Base-by-base conservation (phyloP, 306 rosid genomes). In the Gynostemma pentaphyllum region DNA sequence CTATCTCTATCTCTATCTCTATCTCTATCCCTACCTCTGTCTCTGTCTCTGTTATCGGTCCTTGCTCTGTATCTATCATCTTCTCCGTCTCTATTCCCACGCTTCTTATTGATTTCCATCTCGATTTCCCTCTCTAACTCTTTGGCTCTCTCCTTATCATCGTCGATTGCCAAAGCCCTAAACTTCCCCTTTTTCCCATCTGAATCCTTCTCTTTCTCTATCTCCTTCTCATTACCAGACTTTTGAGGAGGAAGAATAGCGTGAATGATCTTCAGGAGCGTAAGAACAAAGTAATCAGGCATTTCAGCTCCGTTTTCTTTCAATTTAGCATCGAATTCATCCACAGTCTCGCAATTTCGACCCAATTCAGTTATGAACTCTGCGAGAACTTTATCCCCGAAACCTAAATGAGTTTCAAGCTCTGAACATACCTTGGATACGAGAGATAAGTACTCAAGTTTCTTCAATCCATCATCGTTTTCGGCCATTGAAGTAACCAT, bases 391-490 rank as follows among this genome's bases (percentile, higher is more conserved):
- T 82, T 83, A 69, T 91, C 95, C 15, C 87, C 83, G 46, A 76
- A 63, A 16, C 97, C 96, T 13, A 82, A 62, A 74, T 91, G 91
- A 9, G 82, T 72, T 53, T 91, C 96, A 14, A 91, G 81, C 66
- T 83, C 97, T 0, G 89, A 70, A 64, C 95, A 83, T 0, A 91
- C 90, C 73, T 82, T 82, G 27, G 96, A 91, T 29, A 91, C 87
- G 9, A 85, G 84, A 2, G 95, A 87, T n/a, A 85, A 70, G 70
- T 82, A 83, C 45, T 84, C 92, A 1, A 91, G 79, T 80, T 83
- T 77, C 78, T 83, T 76, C 72, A 85, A 70, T 57, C 81, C 85
- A 37, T 73, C 88, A 9, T 82, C 80, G 12, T 64, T 54, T 36
- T 28, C 26, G 39, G 74, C 74, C 13, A n/a, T 16, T 39, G 45